Conservation (phyloP, 2,329 filamentous ascomycete species). For the Colletotrichum brevisporum region DNA sequence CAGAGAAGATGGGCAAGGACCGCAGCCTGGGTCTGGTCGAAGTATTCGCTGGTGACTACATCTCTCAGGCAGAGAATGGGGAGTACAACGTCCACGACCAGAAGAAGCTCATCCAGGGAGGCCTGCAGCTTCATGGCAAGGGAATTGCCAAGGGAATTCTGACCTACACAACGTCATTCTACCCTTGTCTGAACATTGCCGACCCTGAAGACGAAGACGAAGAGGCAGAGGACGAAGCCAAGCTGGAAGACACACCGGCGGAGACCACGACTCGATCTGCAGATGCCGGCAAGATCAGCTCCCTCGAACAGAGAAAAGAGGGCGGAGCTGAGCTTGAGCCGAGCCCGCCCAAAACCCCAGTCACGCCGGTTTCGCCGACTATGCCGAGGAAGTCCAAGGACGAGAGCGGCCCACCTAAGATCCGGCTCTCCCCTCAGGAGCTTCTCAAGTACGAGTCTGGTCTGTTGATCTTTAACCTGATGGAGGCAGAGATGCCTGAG, state of each 20-base stretch:
- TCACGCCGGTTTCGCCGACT: constrained; percentile 59
- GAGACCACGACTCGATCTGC: constrained; percentile 42
- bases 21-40: constrained; percentile 88
- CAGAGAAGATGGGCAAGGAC: constrained; percentile 92
- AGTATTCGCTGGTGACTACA: constrained; percentile 82
- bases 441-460: constrained; percentile 90
- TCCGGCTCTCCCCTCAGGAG: constrained; percentile 84
- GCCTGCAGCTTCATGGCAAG: constrained; percentile 81
- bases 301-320: constrained; percentile 48
- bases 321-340: constrained; percentile 42
- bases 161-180: constrained; percentile 89
- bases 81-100: constrained; percentile 85
- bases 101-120: constrained; percentile 76
- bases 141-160: constrained; percentile 83
- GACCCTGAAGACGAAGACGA: constrained; percentile 93
- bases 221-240: constrained; percentile 68
- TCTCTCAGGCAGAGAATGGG: constrained; percentile 82
- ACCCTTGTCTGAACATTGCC: constrained; percentile 86
- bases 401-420: constrained; percentile 75
- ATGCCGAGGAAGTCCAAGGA: constrained; percentile 67
- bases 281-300: constrained; percentile 62
- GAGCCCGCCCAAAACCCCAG: constrained; percentile 57
- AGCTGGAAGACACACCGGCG: constrained; percentile 54
- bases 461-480: constrained; percentile 92
- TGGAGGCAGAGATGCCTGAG: constrained; percentile 88